A percentile compares a stretch with the other conserved stretches of the same genome.
These are phyloP conservation scores for Primulina tabacum DNA, from an alignment of 257 asterid genomes.

Conservation along the genomic window DNA sequence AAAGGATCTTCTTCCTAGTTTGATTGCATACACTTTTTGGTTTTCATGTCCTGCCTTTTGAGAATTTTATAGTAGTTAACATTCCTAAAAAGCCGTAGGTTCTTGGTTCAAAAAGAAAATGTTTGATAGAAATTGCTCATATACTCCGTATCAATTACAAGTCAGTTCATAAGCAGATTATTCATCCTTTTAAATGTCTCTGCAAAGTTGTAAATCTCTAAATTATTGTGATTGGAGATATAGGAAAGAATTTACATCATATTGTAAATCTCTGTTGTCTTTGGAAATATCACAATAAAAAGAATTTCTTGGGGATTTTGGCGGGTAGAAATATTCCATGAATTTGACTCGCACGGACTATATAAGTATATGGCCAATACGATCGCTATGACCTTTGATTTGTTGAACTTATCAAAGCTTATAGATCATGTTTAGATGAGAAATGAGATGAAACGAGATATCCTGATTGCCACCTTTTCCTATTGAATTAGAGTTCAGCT, in stretches of 20 bases:
- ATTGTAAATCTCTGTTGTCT: neutral
- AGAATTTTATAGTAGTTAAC: neutral
- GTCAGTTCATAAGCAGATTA: too few relatives aligned
- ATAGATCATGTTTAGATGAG: constrained; percentile 1
- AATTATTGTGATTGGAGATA: neutral
- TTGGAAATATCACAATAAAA: neutral
- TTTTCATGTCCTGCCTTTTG: neutral
- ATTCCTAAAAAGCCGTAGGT: neutral
- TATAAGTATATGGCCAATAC: neutral
- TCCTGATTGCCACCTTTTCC: constrained; percentile 28
- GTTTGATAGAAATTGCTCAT: neutral
- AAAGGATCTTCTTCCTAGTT: constrained; percentile 14
- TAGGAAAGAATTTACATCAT: neutral
- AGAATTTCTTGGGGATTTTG: constrained; percentile 7
- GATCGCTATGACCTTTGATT: constrained; percentile 8
- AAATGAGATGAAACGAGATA: constrained; percentile 9
- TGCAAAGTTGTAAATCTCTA: neutral
- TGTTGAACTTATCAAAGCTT: constrained; percentile 7
- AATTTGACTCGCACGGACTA: constrained; percentile 13
- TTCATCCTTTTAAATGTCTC: neutral
- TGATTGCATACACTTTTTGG: neutral
- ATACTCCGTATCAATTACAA: neutral
- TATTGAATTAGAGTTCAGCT: constrained; percentile 69
- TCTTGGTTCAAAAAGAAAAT: neutral
- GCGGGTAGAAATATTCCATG: constrained; percentile 5